Evolutionary conservation across 768 basidiomycete species (phyloP), one percentile per base, ranked within the genome.

Genomic region (Ramaria rubella): DNA sequence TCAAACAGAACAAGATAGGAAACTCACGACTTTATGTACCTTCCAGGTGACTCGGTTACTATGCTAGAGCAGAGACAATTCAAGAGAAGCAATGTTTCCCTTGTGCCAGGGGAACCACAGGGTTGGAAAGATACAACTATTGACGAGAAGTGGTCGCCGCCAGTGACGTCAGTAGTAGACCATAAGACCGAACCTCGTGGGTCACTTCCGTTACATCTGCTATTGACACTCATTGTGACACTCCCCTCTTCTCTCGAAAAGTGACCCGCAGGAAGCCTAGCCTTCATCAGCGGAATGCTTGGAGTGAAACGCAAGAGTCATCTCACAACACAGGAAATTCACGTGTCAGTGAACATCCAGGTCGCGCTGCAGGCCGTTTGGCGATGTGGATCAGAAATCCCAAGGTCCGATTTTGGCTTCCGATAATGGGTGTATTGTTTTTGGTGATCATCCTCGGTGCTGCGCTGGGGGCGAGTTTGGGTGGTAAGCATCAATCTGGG

Each of bases 401-500:
- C 21, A 31, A 51, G 21, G 15, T 15, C 21, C 31, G 33, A 36
- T 33, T 33, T 19, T 36, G 33, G 31, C 27, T 56, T 23, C 29
- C 33, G 1, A 8, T 45, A n/a, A 30, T 45, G 14, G 12, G 54
- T 27, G 9, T 67, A 21, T 36, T 64, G 23, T 58, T 72, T 21
- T 59, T 75, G n/a, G 60, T 76, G 48, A 61, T 60, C 17, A 51
- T 64, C 17, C 36, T 62, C 17, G 52, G 64, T 9, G 65, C 81
- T 21, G 78, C 73, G 21, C 70, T 76, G 33, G 75, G 73, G 2
- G 68, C 80, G 1, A 80, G 75, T 2, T 71, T 80, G 27, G 66
- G 72, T n/a, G 63, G 75, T 14, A 69, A 67, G 50, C 69, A 65
- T 30, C 71, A 59, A 48, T 62, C 63, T 55, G 23, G 40, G 45